A percentile compares a stretch with the other conserved stretches of the same genome.
Conservation (phyloP, 441 rosid genomes). For the Mallotus japonicus region DNA sequence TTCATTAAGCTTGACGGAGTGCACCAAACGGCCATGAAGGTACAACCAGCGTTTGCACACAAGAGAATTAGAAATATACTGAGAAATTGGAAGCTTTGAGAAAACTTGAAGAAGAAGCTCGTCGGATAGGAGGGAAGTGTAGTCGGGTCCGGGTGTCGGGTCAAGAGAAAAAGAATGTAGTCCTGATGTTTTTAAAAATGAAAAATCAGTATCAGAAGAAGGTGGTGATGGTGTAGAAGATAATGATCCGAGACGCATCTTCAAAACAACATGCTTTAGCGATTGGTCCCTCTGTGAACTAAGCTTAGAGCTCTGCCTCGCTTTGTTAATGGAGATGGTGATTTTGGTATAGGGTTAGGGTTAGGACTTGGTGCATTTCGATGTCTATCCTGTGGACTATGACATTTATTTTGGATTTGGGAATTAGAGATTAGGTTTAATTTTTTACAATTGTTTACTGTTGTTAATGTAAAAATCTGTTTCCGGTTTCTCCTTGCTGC, state of each 20-base stretch:
- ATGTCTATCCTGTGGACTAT: not conserved
- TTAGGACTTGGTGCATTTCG: slow-evolving; percentile 14
- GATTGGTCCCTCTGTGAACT: slow-evolving; percentile 30
- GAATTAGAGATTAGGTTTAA: not conserved
- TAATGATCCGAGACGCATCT: slow-evolving; percentile 40
- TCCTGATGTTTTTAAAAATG: not conserved
- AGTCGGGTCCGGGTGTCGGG: slow-evolving; percentile 26
- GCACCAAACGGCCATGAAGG: slow-evolving; percentile 63
- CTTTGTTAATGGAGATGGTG: not conserved
- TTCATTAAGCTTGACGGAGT: slow-evolving; percentile 50
- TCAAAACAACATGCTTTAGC: slow-evolving; percentile 34
- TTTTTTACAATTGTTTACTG: not conserved
- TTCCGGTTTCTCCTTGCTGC: not conserved
- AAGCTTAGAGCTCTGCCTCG: slow-evolving; percentile 19
- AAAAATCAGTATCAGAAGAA: slow-evolving; percentile 25
- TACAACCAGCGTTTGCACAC: slow-evolving; percentile 78
- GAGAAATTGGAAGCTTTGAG: slow-evolving; percentile 50
- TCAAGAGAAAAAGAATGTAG: not conserved
- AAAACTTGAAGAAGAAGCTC: slow-evolving; percentile 50
- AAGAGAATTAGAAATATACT: slow-evolving; percentile 40
- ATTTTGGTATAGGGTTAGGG: not conserved
- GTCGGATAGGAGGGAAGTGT: slow-evolving; percentile 50
- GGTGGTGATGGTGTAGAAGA: slow-evolving; percentile 25
- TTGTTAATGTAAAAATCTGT: not conserved
- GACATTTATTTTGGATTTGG: slow-evolving; percentile 12